A percentile compares a stretch with the other conserved stretches of the same genome.
These are phyloP conservation scores for Vicia faba DNA, from an alignment of 306 rosid species.

Conservation along the genomic window DNA sequence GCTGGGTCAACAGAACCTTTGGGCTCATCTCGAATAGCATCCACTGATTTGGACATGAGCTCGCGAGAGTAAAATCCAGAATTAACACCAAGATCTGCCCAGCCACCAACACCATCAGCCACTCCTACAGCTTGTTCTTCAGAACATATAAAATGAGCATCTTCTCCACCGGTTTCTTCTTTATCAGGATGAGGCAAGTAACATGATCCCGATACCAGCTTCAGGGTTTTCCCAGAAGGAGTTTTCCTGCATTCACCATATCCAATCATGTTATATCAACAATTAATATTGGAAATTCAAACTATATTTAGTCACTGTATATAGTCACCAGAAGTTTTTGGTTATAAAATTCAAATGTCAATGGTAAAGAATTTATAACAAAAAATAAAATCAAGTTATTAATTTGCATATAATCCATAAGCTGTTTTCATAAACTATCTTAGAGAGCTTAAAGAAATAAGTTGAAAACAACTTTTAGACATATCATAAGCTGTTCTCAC, in stretches of 20 bases:
- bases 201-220: slow-evolving; percentile 85
- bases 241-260: slow-evolving; percentile 60
- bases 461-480: neutral
- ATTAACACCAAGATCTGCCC: slow-evolving; percentile 94
- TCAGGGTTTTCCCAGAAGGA: slow-evolving; percentile 59
- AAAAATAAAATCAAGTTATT: neutral
- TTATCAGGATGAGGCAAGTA: slow-evolving; percentile 97
- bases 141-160: slow-evolving; percentile 92
- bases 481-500: too few relatives aligned
- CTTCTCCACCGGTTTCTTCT: slow-evolving; percentile 99
- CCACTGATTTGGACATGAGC: slow-evolving; percentile 89
- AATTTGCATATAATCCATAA: too few relatives aligned
- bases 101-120: slow-evolving; percentile 99
- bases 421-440: neutral
- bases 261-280: slow-evolving; percentile 30
- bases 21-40: slow-evolving; percentile 88
- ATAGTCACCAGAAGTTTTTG: slow-evolving; percentile 1
- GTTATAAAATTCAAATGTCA: slow-evolving; percentile 24
- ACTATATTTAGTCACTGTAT: neutral
- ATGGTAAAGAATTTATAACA: neutral
- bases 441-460: neutral
- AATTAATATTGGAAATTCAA: slow-evolving; percentile 27
- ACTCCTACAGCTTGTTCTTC: slow-evolving; percentile 96
- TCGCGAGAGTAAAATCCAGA: slow-evolving; percentile 88
- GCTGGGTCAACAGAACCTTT: slow-evolving; percentile 93